A percentile compares a stretch with the other conserved stretches of the same genome.
Evolutionary conservation across 495 filamentous ascomycete genomes (phyloP).

Genomic region (Rusavskia elegans): DNA sequence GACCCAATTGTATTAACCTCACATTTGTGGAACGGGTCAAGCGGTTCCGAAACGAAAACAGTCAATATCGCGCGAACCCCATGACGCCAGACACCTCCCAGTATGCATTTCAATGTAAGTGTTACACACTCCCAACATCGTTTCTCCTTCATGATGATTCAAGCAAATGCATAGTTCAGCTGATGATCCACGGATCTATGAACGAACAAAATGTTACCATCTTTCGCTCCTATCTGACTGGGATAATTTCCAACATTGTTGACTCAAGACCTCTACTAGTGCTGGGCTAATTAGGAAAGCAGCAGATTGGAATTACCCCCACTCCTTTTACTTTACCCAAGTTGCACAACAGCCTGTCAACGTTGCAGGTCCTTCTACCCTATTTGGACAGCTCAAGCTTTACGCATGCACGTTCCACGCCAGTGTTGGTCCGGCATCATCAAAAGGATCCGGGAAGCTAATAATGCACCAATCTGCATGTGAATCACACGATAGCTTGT

Average conservation of each 20-base stretch:
- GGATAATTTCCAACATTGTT: not conserved
- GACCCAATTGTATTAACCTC: no score
- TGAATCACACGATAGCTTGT: not conserved
- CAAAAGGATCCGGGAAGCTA: not conserved
- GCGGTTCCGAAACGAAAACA: no score
- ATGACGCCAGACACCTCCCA: no score
- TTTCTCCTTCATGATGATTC: constrained; percentile 8
- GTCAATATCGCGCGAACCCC: no score
- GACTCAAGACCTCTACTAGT: not conserved
- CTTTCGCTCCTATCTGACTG: constrained; percentile 15
- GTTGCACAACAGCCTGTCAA: not conserved
- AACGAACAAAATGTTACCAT: constrained; percentile 15
- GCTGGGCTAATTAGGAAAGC: no score
- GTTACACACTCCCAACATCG: no score
- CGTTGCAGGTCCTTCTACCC: not conserved
- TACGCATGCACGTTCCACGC: not conserved
- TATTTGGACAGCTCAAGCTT: not conserved
- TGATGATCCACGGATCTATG: constrained; percentile 12
- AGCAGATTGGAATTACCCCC: no score
- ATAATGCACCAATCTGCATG: not conserved
- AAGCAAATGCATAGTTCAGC: constrained; percentile 15
- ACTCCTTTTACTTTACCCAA: no score
- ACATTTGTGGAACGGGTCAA: no score
- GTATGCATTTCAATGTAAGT: no score
- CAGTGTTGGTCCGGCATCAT: not conserved